Conservation (phyloP, 2,329 filamentous ascomycete genomes). For the Dichotomopilus funicola region DNA sequence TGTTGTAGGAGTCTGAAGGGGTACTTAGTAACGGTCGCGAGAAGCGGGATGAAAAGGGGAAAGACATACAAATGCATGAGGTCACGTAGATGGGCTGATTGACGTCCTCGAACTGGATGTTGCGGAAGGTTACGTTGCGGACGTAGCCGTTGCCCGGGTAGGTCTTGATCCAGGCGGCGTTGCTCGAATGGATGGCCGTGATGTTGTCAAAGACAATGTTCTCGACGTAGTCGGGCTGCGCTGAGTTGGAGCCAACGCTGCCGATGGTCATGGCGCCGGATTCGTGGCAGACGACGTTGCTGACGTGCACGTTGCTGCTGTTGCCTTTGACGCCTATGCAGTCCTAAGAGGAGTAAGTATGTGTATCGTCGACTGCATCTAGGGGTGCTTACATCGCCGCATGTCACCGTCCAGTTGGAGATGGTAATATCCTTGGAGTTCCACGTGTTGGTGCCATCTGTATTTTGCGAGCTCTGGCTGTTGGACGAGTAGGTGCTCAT, state of each 20-base stretch:
- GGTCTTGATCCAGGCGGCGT: conserved; percentile 39
- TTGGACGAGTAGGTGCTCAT: conserved; percentile 42
- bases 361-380: background rate
- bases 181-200: conserved; percentile 32
- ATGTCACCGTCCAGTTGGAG: conserved; percentile 40
- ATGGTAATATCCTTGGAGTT: conserved; percentile 42
- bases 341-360: conserved; percentile 25
- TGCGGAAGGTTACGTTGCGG: conserved; percentile 38
- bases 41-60: background rate
- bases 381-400: conserved; percentile 29
- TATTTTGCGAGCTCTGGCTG: conserved; percentile 42
- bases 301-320: conserved; percentile 33
- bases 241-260: conserved; percentile 31
- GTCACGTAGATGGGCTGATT: conserved; percentile 45
- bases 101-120: conserved; percentile 35
- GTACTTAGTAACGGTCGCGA: background rate
- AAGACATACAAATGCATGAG: conserved; percentile 34
- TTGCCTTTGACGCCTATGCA: conserved; percentile 37
- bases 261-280: conserved; percentile 34
- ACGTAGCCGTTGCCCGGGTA: conserved; percentile 37
- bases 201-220: conserved; percentile 35
- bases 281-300: conserved; percentile 35
- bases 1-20: conserved; percentile 26
- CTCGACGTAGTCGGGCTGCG: conserved; percentile 31
- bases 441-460: conserved; percentile 46